Evolutionary conservation across 148 eudicot species (phyloP).

Genomic region (Spergularia bocconei): DNA sequence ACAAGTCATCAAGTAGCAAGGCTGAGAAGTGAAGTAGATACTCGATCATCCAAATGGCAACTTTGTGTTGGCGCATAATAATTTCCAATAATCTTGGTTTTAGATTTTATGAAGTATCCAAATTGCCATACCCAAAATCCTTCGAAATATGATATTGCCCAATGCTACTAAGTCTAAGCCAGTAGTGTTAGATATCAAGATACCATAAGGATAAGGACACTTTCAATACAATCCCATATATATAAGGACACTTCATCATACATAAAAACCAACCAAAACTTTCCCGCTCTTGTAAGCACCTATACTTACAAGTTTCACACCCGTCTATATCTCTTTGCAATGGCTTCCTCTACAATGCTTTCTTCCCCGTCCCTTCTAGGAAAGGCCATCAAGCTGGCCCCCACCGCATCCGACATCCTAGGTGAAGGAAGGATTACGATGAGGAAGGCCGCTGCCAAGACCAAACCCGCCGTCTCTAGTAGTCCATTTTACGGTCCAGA

Average conservation of each 20-base stretch:
- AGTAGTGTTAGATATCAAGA: no score
- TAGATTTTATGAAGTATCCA: no score
- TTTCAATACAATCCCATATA: background rate
- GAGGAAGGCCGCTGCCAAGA: background rate
- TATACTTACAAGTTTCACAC: background rate
- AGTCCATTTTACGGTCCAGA: background rate
- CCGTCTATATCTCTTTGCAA: background rate
- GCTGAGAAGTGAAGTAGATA: no score
- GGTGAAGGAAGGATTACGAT: conserved; percentile 5
- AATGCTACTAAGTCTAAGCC: no score
- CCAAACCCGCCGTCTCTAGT: background rate
- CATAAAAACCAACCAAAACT: background rate
- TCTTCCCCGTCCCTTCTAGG: conserved; percentile 7
- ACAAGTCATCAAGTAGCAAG: no score
- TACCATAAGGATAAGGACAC: background rate
- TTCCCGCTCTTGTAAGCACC: background rate
- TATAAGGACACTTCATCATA: background rate
- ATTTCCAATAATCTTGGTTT: no score
- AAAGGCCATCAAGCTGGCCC: background rate
- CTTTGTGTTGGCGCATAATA: no score
- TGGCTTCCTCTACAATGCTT: conserved; percentile 13
- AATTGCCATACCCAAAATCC: no score
- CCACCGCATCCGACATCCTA: background rate
- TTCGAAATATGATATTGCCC: no score
- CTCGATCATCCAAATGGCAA: no score